A percentile compares a stretch with the other conserved stretches of the same genome.
phyloP scores from a whole-genome alignment of 2,329 filamentous ascomycete genomes.

The Talaromyces funiculosus region DNA sequence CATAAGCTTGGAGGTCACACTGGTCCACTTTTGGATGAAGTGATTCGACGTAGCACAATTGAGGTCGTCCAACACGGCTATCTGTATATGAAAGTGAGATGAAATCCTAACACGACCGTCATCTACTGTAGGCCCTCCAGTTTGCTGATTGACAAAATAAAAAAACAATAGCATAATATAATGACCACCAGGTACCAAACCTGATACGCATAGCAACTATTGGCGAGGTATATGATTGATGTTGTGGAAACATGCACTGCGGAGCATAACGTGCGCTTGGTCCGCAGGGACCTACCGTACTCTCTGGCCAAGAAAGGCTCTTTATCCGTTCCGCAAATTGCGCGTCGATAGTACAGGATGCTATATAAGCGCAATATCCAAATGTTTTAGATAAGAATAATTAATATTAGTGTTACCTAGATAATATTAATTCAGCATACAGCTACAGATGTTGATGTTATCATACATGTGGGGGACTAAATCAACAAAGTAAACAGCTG shows the following conservation, averaged over 20 bases:
- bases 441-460: not conserved
- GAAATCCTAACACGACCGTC: too few relatives aligned
- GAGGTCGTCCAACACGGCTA: not conserved
- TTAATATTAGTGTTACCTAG: too few relatives aligned
- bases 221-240: not conserved
- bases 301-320: not conserved
- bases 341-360: not conserved
- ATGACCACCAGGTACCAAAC: not conserved
- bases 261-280: not conserved
- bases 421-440: too few relatives aligned
- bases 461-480: not conserved
- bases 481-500: not conserved
- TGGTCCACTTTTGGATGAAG: not conserved
- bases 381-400: not conserved
- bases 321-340: not conserved
- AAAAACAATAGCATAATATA: too few relatives aligned
- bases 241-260: not conserved
- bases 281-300: not conserved
- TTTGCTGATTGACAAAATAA: too few relatives aligned
- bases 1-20: not conserved
- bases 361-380: too few relatives aligned
- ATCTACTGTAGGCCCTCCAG: too few relatives aligned
- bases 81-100: too few relatives aligned
- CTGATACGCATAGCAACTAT: not conserved
- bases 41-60: not conserved